Conservation (phyloP, 2,329 filamentous ascomycete genomes). For the Talaromyces sp. region DNA sequence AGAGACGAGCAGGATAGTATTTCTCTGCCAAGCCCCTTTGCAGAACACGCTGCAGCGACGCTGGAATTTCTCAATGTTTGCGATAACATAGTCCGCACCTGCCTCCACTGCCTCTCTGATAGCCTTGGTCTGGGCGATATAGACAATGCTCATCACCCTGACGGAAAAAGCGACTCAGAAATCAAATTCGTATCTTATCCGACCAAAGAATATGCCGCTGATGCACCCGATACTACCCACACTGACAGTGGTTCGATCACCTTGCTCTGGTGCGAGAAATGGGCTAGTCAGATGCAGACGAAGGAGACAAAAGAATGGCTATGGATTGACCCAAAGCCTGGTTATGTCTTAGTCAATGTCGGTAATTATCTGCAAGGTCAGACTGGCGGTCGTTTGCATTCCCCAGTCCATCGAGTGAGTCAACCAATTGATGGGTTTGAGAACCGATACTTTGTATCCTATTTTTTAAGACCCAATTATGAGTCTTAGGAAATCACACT, state of each 20-base stretch:
- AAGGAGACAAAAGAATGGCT: conserved; percentile 5
- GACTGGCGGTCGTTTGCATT: not conserved
- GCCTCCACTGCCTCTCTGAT: not conserved
- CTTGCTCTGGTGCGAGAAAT: conserved; percentile 4
- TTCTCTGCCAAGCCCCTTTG: conserved; percentile 1
- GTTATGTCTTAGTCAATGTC: not conserved
- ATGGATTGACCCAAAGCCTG: not conserved
- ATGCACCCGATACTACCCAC: conserved; percentile 16
- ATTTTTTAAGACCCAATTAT: conserved; percentile 1
- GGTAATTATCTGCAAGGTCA: not conserved
- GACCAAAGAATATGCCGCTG: not conserved
- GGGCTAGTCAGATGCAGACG: not conserved
- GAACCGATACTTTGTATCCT: conserved; percentile 4
- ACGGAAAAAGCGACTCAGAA: not conserved
- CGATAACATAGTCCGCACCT: not conserved
- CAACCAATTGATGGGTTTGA: conserved; percentile 18
- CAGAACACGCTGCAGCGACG: not conserved
- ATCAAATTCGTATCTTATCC: not conserved
- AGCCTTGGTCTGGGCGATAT: not conserved
- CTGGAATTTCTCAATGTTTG: not conserved
- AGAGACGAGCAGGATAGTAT: not conserved
- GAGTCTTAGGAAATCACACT: not conserved
- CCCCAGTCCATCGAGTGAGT: conserved; percentile 13
- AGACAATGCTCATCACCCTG: not conserved
- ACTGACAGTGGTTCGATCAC: not conserved